These are phyloP conservation scores for Colletotrichum sp. DNA, from an alignment of 2,329 filamentous ascomycete species.

Conservation along the genomic window DNA sequence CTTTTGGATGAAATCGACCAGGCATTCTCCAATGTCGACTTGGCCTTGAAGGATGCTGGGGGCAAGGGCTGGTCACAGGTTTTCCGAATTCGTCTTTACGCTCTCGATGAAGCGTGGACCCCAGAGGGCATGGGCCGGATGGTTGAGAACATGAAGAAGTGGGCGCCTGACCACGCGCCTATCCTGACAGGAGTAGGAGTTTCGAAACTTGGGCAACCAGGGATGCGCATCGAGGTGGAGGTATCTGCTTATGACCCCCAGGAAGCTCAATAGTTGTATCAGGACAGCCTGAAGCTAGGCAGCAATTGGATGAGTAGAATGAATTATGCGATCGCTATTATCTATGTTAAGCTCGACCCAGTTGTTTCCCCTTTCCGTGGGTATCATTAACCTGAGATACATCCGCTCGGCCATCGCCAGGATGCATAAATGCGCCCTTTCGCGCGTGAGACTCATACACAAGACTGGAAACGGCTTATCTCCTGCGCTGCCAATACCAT, in stretches of 20 bases:
- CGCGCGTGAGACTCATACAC: not conserved
- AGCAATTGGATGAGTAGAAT: not conserved
- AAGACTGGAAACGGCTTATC: not conserved
- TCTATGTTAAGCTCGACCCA: not conserved
- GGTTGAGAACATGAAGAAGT: constrained; percentile 40
- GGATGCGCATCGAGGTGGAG: constrained; percentile 53
- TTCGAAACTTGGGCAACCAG: constrained; percentile 36
- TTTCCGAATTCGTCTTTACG: constrained; percentile 40
- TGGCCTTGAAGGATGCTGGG: constrained; percentile 44
- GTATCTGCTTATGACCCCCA: constrained; percentile 33
- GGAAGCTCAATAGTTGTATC: not conserved
- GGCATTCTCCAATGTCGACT: constrained; percentile 53
- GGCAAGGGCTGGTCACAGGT: constrained; percentile 53
- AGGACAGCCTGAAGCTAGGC: not conserved
- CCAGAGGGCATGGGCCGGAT: constrained; percentile 32
- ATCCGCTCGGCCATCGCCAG: not conserved
- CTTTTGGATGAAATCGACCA: constrained; percentile 41
- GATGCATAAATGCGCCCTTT: not conserved
- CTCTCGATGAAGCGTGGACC: constrained; percentile 27
- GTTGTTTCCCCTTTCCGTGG: not conserved
- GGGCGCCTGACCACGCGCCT: constrained; percentile 44
- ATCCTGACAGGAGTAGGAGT: constrained; percentile 49
- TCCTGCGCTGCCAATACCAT: constrained; percentile 13
- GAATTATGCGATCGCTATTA: not conserved
- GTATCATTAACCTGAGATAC: not conserved